Conservation (phyloP, 129 eudicot genomes). For the Ambrosia trifida region DNA sequence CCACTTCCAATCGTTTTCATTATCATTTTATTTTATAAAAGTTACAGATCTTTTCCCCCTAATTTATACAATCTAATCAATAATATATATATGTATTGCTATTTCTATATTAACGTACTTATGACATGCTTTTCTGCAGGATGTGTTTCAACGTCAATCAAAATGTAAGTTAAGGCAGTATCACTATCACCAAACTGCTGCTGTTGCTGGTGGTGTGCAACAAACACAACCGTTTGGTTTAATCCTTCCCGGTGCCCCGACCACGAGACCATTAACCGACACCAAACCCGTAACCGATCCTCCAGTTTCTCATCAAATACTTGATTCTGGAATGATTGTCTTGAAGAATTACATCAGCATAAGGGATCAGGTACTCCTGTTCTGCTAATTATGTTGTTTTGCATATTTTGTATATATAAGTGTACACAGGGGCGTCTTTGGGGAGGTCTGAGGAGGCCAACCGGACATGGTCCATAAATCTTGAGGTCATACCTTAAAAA, state of each 20-base stretch:
- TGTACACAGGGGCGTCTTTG: no score
- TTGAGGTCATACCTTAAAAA: no score
- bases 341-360: constrained; percentile 42
- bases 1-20: no score
- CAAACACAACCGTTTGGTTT: constrained; percentile 43
- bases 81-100: not conserved
- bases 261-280: not conserved
- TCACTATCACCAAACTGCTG: not conserved
- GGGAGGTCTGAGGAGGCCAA: no score
- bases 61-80: no score
- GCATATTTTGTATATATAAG: not conserved
- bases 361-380: constrained; percentile 47
- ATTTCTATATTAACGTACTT: not conserved
- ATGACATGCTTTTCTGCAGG: not conserved
- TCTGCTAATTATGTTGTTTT: not conserved
- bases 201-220: not conserved
- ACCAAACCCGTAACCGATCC: not conserved
- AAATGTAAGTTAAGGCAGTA: not conserved
- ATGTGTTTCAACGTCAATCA: not conserved
- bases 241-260: constrained; percentile 6
- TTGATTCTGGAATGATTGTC: constrained; percentile 61
- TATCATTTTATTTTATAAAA: no score
- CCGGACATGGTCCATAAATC: no score
- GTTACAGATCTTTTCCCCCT: no score
- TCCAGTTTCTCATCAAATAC: constrained; percentile 24